A percentile compares a stretch with the other conserved stretches of the same genome.
Evolutionary conservation across 768 basidiomycete genomes (phyloP).

Genomic region (Crucibulum laeve): DNA sequence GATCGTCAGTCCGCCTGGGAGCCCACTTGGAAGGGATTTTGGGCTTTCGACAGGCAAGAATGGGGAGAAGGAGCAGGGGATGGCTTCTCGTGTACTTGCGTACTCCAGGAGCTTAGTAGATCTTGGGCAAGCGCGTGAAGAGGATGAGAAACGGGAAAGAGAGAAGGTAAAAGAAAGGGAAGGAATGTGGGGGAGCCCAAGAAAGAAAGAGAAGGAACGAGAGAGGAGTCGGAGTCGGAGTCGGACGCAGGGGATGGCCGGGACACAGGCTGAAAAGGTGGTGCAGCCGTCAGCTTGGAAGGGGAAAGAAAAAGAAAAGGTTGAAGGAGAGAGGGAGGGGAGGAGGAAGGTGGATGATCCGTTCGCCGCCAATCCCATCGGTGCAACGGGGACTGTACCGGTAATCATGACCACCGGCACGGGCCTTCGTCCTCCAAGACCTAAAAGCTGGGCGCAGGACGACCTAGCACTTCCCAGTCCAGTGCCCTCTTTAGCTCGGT

Average conservation of each 20-base stretch:
- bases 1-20: slow-evolving; percentile 47
- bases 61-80: slow-evolving; percentile 13
- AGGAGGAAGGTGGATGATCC: slow-evolving; percentile 2
- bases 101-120: slow-evolving; percentile 45
- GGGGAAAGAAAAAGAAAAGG: not conserved
- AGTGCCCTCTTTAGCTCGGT: slow-evolving; percentile 54
- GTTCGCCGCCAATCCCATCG: slow-evolving; percentile 3
- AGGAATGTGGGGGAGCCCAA: not conserved
- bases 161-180: slow-evolving; percentile 6
- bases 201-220: slow-evolving; percentile 5
- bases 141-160: not conserved
- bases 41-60: slow-evolving; percentile 10
- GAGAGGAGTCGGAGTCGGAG: not conserved
- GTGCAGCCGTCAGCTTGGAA: not conserved
- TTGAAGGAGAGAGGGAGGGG: not conserved
- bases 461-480: slow-evolving; percentile 57
- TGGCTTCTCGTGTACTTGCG: slow-evolving; percentile 42
- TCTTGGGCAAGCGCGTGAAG: slow-evolving; percentile 10
- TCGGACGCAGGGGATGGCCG: not conserved
- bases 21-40: slow-evolving; percentile 28
- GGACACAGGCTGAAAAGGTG: not conserved
- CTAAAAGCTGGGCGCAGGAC: slow-evolving; percentile 57
- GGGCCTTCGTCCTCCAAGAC: slow-evolving; percentile 26
- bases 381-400: not conserved
- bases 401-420: not conserved